Conservation (phyloP, 495 filamentous ascomycete species). For the Daldinia vernicosa region DNA sequence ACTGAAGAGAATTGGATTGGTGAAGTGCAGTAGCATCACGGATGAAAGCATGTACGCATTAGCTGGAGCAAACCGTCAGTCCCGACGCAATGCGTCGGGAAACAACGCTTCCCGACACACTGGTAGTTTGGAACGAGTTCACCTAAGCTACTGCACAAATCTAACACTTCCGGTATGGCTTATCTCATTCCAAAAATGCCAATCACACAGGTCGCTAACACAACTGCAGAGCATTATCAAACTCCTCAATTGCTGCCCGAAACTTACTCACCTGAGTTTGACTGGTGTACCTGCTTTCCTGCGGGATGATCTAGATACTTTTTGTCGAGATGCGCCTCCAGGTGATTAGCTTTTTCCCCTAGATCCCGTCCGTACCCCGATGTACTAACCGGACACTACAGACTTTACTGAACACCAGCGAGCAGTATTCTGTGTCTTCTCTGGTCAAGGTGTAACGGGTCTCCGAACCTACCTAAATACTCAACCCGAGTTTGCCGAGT, state of each 20-base stretch:
- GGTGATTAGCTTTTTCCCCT: slow-evolving; percentile 55
- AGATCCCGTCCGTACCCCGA: not conserved
- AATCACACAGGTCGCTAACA: slow-evolving; percentile 29
- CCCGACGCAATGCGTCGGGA: slow-evolving; percentile 58
- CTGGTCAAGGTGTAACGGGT: slow-evolving; percentile 79
- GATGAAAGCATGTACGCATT: slow-evolving; percentile 87
- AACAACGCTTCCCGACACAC: slow-evolving; percentile 46
- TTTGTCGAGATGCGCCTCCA: slow-evolving; percentile 85
- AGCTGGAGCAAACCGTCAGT: slow-evolving; percentile 66
- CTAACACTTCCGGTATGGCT: slow-evolving; percentile 77
- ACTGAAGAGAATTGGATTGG: slow-evolving; percentile 89
- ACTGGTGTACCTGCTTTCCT: slow-evolving; percentile 92
- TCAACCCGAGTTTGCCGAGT: slow-evolving; percentile 46
- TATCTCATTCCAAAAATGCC: not conserved
- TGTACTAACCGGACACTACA: slow-evolving; percentile 48
- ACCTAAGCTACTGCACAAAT: slow-evolving; percentile 93
- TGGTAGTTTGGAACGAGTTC: slow-evolving; percentile 83
- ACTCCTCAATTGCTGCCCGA: slow-evolving; percentile 88
- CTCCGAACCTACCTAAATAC: slow-evolving; percentile 82
- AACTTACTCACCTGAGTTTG: slow-evolving; percentile 92
- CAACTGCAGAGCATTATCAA: slow-evolving; percentile 80
- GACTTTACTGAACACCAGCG: slow-evolving; percentile 97
- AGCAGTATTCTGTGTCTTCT: slow-evolving; percentile 97
- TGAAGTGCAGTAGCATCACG: slow-evolving; percentile 91
- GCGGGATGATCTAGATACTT: slow-evolving; percentile 76